phyloP scores from a whole-genome alignment of 2,329 filamentous ascomycete species.

The Microcyclosporella mali region DNA sequence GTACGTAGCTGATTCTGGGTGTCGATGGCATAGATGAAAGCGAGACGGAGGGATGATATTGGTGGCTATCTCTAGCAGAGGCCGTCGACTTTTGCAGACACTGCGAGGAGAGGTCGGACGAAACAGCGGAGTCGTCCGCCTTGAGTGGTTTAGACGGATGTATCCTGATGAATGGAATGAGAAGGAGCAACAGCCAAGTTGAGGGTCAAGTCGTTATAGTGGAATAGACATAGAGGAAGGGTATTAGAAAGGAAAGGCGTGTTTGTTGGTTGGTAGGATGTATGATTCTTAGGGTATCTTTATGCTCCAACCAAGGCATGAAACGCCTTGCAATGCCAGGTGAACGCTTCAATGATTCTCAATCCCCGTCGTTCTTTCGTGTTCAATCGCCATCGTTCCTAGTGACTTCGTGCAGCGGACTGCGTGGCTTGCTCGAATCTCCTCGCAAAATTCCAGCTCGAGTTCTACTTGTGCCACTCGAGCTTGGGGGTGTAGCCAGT shows the following conservation, averaged over 20 bases:
- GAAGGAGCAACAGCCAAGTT: neutral
- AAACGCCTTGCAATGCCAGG: neutral
- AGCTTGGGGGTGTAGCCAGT: constrained; percentile 15
- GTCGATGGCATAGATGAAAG: constrained; percentile 1
- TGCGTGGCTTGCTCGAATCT: constrained; percentile 15
- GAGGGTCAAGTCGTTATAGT: too few species aligned
- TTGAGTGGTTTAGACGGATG: too few species aligned
- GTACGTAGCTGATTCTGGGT: neutral
- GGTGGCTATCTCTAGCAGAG: neutral
- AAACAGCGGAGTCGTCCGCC: neutral
- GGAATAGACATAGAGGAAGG: too few species aligned
- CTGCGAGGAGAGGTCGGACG: neutral
- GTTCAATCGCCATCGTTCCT: constrained; percentile 1
- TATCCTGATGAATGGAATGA: too few species aligned
- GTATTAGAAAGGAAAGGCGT: too few species aligned
- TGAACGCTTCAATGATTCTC: too few species aligned
- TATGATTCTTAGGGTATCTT: neutral
- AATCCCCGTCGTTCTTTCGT: neutral
- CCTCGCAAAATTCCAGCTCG: constrained; percentile 12
- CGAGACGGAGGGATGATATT: constrained; percentile 1
- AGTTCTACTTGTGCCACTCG: constrained; percentile 10
- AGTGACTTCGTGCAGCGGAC: constrained; percentile 17
- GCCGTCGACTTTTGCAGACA: too few species aligned
- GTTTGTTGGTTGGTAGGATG: too few species aligned
- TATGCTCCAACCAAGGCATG: neutral